These are phyloP conservation scores for Solanum piurae DNA, from an alignment of 257 asterid genomes.

Conservation along the genomic window DNA sequence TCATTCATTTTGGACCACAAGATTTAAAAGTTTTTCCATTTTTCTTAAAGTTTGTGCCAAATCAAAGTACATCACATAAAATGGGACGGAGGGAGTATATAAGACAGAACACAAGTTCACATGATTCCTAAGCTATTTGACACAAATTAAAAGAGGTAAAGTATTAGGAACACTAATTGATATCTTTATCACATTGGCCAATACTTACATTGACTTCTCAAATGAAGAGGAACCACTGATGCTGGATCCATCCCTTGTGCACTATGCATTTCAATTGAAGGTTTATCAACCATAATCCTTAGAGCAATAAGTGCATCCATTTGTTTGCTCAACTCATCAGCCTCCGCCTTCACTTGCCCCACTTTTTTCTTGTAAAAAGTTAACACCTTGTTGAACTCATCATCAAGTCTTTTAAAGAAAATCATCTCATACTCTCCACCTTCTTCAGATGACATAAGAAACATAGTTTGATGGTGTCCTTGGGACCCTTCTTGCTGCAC, in stretches of 20 bases:
- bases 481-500: slow-evolving; percentile 22
- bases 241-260: slow-evolving; percentile 9
- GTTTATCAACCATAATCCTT: slow-evolving; percentile 46
- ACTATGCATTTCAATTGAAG: slow-evolving; percentile 12
- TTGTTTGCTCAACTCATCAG: slow-evolving; percentile 52
- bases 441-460: slow-evolving; percentile 47
- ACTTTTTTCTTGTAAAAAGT: slow-evolving; percentile 47
- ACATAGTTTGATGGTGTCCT: slow-evolving; percentile 45
- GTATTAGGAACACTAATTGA: neutral
- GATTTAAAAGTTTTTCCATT: no score
- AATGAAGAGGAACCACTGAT: slow-evolving; percentile 25
- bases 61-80: no score
- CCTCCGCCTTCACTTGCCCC: slow-evolving; percentile 34
- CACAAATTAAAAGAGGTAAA: neutral
- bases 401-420: slow-evolving; percentile 49
- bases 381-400: slow-evolving; percentile 58
- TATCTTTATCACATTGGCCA: neutral
- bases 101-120: neutral
- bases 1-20: no score
- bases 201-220: slow-evolving; percentile 29
- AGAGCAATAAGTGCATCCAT: slow-evolving; percentile 87
- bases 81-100: no score
- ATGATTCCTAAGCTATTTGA: neutral
- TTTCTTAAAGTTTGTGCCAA: no score
- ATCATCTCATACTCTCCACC: slow-evolving; percentile 57